Evolutionary conservation across 1,284 basidiomycete genomes (phyloP).

Genomic region (Marasmius fiardii): DNA sequence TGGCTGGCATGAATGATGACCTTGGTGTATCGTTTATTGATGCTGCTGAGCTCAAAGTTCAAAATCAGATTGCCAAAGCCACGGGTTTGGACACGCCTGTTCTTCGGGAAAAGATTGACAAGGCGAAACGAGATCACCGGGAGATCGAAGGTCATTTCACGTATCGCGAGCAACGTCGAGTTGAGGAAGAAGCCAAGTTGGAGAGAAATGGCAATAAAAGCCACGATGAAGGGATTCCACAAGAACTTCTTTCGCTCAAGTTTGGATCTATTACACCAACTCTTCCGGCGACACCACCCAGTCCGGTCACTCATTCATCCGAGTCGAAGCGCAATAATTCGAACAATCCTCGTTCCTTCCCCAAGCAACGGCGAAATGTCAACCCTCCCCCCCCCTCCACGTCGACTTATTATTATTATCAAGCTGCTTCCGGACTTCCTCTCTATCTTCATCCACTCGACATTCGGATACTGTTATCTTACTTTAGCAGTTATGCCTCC

Average conservation of each 20-base stretch:
- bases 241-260: slow-evolving; percentile 49
- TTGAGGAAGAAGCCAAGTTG: slow-evolving; percentile 22
- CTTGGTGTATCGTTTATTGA: slow-evolving; percentile 81
- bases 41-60: slow-evolving; percentile 73
- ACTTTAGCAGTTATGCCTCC: slow-evolving; percentile 72
- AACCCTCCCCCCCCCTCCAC: slow-evolving; percentile 81
- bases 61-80: slow-evolving; percentile 77
- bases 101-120: slow-evolving; percentile 56
- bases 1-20: slow-evolving; percentile 67
- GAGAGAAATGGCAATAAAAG: slow-evolving; percentile 22
- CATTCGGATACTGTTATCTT: slow-evolving; percentile 87
- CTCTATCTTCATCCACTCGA: slow-evolving; percentile 96
- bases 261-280: slow-evolving; percentile 18
- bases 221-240: slow-evolving; percentile 37
- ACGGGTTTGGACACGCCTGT: slow-evolving; percentile 64
- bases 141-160: slow-evolving; percentile 46
- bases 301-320: slow-evolving; percentile 17
- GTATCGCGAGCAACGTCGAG: slow-evolving; percentile 33
- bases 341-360: slow-evolving; percentile 28
- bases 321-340: slow-evolving; percentile 23
- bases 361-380: slow-evolving; percentile 66
- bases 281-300: slow-evolving; percentile 20
- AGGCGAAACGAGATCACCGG: slow-evolving; percentile 54
- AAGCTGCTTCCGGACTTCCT: slow-evolving; percentile 88
- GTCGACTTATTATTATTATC: slow-evolving; percentile 92